phyloP scores from a whole-genome alignment of 495 filamentous ascomycete species.

The Niebla homalea region DNA sequence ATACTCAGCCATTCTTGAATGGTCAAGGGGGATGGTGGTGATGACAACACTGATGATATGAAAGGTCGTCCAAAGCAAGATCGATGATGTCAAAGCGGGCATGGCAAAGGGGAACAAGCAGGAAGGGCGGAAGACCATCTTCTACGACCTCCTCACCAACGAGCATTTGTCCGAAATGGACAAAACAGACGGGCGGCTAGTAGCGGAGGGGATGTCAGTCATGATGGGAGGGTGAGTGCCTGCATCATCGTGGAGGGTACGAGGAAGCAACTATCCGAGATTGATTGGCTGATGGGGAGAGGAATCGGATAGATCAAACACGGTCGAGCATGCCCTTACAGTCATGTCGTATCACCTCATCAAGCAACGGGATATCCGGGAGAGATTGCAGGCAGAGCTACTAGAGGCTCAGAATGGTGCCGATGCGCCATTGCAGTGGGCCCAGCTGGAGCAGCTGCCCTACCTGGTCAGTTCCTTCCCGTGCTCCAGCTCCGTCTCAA shows the following conservation, averaged over 20 bases:
- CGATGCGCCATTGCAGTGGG: constrained; percentile 15
- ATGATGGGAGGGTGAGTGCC: constrained; percentile 28
- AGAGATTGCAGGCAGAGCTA: constrained; percentile 25
- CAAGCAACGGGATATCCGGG: constrained; percentile 19
- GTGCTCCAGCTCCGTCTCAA: no score
- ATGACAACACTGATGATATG: no score
- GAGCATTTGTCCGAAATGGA: constrained; percentile 4
- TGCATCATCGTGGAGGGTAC: neutral
- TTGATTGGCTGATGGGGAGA: no score
- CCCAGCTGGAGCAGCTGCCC: constrained; percentile 31
- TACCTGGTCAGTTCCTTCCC: constrained; percentile 17
- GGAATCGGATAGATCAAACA: constrained; percentile 9
- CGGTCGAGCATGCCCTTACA: constrained; percentile 17
- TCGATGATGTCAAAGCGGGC: constrained; percentile 2
- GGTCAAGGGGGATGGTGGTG: no score
- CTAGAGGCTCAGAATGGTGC: constrained; percentile 2
- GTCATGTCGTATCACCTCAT: constrained; percentile 24
- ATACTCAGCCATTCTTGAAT: no score
- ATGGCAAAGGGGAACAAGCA: constrained; percentile 2
- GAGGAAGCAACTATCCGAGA: no score
- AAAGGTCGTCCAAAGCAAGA: constrained; percentile 3
- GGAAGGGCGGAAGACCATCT: constrained; percentile 7
- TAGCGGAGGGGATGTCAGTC: constrained; percentile 30
- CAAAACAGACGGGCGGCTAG: constrained; percentile 18
- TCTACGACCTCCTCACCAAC: constrained; percentile 11